Conservation (phyloP, 2,329 filamentous ascomycete species). For the Anisogramma anomala region DNA sequence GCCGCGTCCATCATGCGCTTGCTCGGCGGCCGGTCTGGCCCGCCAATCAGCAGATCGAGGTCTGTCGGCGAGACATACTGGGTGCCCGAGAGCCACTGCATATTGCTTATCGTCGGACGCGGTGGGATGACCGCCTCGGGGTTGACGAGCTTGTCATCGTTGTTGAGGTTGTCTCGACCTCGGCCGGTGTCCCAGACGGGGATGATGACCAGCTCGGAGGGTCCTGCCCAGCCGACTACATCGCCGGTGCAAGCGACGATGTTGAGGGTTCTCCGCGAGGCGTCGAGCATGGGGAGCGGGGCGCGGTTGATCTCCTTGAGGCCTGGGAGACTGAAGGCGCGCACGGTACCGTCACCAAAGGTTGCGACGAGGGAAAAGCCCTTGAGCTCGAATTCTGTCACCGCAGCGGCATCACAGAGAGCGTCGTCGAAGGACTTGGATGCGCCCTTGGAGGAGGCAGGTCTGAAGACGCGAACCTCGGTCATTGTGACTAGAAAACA, state of each 20-base stretch:
- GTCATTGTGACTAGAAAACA: constrained; percentile 47
- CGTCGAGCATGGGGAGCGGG: constrained; percentile 59
- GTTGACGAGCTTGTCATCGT: constrained; percentile 68
- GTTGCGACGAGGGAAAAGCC: constrained; percentile 72
- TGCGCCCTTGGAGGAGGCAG: constrained; percentile 76
- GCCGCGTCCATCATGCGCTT: constrained; percentile 79
- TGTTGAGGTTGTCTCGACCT: constrained; percentile 38
- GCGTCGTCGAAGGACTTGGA: constrained; percentile 78
- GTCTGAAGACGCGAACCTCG: constrained; percentile 79
- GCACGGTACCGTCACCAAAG: constrained; percentile 69
- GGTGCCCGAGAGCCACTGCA: constrained; percentile 94
- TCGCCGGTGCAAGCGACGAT: constrained; percentile 68
- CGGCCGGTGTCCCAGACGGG: constrained; percentile 72
- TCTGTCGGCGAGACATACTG: constrained; percentile 81
- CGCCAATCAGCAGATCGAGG: constrained; percentile 82
- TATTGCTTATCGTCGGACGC: constrained; percentile 83
- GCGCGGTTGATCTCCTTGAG: constrained; percentile 71
- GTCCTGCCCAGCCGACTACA: constrained; percentile 78
- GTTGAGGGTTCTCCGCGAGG: constrained; percentile 56
- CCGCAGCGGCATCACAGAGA: constrained; percentile 68
- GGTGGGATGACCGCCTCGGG: constrained; percentile 60
- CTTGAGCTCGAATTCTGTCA: constrained; percentile 62
- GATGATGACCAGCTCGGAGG: constrained; percentile 73
- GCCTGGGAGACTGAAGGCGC: constrained; percentile 76
- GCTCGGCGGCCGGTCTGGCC: constrained; percentile 74